Evolutionary conservation across 257 asterid genomes (phyloP).

Genomic region (Fraxinus excelsior): DNA sequence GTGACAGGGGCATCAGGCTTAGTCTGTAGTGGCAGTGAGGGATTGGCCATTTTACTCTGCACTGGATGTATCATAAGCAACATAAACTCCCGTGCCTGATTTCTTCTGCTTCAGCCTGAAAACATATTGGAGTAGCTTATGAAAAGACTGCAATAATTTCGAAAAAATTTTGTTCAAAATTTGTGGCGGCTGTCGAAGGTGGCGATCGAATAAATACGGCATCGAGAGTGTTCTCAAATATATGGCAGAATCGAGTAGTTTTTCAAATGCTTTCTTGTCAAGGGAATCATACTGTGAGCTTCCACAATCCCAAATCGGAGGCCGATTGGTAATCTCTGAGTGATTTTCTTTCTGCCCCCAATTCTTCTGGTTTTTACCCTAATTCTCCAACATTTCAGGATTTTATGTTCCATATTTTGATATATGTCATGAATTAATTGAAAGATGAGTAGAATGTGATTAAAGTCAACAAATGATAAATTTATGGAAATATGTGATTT

Average conservation of each 20-base stretch:
- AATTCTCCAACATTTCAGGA: constrained; percentile 54
- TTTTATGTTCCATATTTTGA: constrained; percentile 59
- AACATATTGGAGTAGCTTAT: constrained; percentile 50
- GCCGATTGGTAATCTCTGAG: too few species aligned
- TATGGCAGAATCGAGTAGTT: too few species aligned
- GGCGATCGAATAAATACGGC: too few species aligned
- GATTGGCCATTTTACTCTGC: neutral
- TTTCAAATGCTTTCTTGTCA: too few species aligned
- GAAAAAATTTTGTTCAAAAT: constrained; percentile 38
- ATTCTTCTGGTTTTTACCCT: too few species aligned
- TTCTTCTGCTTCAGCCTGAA: constrained; percentile 42
- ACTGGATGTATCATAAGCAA: constrained; percentile 41
- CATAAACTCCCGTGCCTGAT: constrained; percentile 32
- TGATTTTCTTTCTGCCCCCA: too few species aligned
- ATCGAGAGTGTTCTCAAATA: too few species aligned
- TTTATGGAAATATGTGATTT: constrained; percentile 20
- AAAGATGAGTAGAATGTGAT: constrained; percentile 24
- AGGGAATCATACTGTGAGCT: too few species aligned
- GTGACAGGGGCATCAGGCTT: too few species aligned
- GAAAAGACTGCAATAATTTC: constrained; percentile 53
- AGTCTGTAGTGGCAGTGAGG: too few species aligned
- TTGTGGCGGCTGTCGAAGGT: constrained; percentile 7
- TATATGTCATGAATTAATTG: constrained; percentile 72
- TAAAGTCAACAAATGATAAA: constrained; percentile 26
- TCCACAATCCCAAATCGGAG: too few species aligned